phyloP scores from a whole-genome alignment of 495 filamentous ascomycete species.

The Aspergillus hancockii region DNA sequence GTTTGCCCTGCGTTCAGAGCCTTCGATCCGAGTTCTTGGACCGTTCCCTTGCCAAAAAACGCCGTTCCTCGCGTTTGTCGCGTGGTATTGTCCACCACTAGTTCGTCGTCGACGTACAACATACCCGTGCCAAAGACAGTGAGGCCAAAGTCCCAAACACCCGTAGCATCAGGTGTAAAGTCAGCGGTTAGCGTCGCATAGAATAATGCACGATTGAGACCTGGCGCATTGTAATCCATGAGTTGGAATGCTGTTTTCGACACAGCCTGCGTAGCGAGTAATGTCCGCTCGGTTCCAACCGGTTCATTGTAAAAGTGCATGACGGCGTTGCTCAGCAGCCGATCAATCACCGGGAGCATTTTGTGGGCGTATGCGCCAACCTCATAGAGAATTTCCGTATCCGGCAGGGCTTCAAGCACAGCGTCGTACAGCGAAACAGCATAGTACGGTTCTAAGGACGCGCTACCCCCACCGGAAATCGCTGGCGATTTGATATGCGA shows the following conservation, averaged over 20 bases:
- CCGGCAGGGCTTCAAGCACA: conserved; percentile 53
- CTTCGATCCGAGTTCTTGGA: conserved; percentile 56
- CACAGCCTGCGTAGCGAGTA: conserved; percentile 51
- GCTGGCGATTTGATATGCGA: conserved; percentile 71
- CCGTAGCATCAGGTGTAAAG: conserved; percentile 55
- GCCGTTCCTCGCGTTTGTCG: conserved; percentile 55
- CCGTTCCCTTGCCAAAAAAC: conserved; percentile 58
- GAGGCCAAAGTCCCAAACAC: conserved; percentile 68
- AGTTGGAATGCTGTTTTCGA: conserved; percentile 54
- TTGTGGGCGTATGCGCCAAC: conserved; percentile 58
- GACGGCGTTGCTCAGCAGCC: conserved; percentile 46
- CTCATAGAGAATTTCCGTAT: conserved; percentile 55
- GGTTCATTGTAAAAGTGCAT: conserved; percentile 58
- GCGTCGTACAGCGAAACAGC: conserved; percentile 64
- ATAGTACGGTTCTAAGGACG: conserved; percentile 75
- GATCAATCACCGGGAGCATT: conserved; percentile 54
- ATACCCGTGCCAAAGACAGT: conserved; percentile 69
- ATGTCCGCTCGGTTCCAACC: conserved; percentile 38
- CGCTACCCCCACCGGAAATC: conserved; percentile 75
- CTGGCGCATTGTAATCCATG: conserved; percentile 57
- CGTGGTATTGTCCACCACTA: conserved; percentile 64
- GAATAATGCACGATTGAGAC: conserved; percentile 48
- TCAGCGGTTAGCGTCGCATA: conserved; percentile 53
- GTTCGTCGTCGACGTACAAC: conserved; percentile 64
- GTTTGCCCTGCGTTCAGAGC: conserved; percentile 52